phyloP scores from a whole-genome alignment of 2,329 filamentous ascomycete genomes.

The Fusarium coicis region DNA sequence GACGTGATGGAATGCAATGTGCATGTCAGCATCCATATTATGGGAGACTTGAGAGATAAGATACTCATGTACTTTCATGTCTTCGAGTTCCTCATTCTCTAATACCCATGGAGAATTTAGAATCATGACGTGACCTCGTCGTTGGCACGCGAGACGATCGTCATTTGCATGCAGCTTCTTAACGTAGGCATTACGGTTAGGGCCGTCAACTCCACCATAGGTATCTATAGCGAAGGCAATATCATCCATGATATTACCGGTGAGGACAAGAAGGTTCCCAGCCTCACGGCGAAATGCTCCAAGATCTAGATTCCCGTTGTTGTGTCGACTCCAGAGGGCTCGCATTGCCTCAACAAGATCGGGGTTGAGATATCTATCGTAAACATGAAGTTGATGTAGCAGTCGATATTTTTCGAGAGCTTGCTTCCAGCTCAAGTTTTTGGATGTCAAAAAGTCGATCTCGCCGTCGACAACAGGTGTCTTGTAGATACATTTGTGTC shows the following conservation, averaged over 20 bases:
- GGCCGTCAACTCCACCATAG: background rate
- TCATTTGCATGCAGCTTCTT: background rate
- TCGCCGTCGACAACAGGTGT: background rate
- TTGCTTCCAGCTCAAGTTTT: background rate
- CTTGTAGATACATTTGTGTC: slow-evolving; percentile 12
- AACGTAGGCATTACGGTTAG: background rate
- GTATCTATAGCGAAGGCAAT: background rate
- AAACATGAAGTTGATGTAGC: slow-evolving; percentile 5
- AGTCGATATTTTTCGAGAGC: background rate
- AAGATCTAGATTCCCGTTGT: background rate
- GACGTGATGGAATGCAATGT: background rate
- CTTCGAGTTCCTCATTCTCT: background rate
- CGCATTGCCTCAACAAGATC: background rate
- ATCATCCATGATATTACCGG: background rate
- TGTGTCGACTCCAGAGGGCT: background rate
- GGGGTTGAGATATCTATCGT: background rate
- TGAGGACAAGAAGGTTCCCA: background rate
- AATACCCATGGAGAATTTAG: background rate
- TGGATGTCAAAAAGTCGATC: background rate
- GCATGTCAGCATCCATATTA: background rate
- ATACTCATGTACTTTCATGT: background rate
- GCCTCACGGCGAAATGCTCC: background rate
- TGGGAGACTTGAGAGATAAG: background rate
- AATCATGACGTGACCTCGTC: slow-evolving; percentile 17
- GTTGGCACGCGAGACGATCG: slow-evolving; percentile 1